Evolutionary conservation across 805 yeast species (phyloP).

Genomic region (Starmerella potacharoeniae): DNA sequence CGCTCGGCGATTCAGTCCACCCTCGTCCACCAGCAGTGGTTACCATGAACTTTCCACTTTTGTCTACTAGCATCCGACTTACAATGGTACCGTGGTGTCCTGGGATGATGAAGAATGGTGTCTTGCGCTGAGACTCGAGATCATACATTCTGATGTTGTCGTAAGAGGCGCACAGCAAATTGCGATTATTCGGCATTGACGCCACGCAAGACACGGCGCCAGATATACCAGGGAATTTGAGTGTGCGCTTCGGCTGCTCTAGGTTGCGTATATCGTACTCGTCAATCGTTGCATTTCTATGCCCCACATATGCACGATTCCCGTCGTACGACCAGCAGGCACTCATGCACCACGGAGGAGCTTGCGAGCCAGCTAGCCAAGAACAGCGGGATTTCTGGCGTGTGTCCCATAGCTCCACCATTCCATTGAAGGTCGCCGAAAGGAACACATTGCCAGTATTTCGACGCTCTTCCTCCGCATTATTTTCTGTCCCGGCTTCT

Average conservation of each 20-base stretch:
- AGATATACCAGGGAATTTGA: conserved; percentile 73
- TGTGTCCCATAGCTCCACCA: conserved; percentile 70
- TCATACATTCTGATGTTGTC: conserved; percentile 88
- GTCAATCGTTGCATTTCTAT: conserved; percentile 82
- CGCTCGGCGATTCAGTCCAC: conserved; percentile 75
- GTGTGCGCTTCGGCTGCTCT: conserved; percentile 42
- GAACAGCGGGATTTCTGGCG: conserved; percentile 40
- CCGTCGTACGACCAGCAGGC: conserved; percentile 84
- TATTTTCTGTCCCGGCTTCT: no score
- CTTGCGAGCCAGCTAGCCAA: conserved; percentile 44
- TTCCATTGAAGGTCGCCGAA: conserved; percentile 76
- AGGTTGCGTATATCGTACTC: conserved; percentile 30
- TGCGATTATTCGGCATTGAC: conserved; percentile 70
- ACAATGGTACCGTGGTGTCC: conserved; percentile 93
- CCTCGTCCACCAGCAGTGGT: conserved; percentile 93
- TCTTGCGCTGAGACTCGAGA: conserved; percentile 32
- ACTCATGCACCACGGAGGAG: conserved; percentile 88
- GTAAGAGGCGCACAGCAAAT: conserved; percentile 73
- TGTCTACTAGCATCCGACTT: conserved; percentile 69
- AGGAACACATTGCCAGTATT: conserved; percentile 39
- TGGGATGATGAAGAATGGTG: conserved; percentile 83
- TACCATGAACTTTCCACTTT: conserved; percentile 75
- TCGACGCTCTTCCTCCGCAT: not conserved
- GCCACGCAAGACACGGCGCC: conserved; percentile 81
- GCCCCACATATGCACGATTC: conserved; percentile 64